Percentiles rank a stretch among this genome's conserved stretches.
These are phyloP conservation scores for Cicer cuneatum DNA, from an alignment of 306 rosid genomes.

Conservation along the genomic window DNA sequence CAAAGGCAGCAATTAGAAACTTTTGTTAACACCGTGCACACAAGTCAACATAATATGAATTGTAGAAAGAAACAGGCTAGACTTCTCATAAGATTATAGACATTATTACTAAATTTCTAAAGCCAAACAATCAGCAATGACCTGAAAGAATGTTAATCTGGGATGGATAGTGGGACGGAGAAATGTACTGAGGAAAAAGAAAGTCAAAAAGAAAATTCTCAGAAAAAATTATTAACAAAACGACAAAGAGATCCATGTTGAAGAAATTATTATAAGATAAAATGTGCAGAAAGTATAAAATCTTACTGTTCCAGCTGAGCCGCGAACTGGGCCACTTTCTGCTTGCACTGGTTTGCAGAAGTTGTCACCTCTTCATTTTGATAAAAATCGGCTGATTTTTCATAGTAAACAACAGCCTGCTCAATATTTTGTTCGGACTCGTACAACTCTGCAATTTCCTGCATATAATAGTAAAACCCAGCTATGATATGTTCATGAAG, in stretches of 20 bases:
- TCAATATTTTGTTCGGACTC: constrained; percentile 90
- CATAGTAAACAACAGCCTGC: constrained; percentile 76
- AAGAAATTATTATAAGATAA: constrained; percentile 24
- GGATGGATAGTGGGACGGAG: background rate
- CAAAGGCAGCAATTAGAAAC: constrained; percentile 19
- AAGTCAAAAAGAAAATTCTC: constrained; percentile 16
- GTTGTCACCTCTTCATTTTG: constrained; percentile 89
- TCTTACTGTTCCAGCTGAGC: constrained; percentile 94
- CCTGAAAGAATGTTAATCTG: constrained; percentile 7
- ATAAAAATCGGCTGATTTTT: constrained; percentile 88
- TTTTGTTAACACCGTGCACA: constrained; percentile 4
- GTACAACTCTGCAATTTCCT: constrained; percentile 94
- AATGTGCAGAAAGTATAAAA: constrained; percentile 30
- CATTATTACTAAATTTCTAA: constrained; percentile 13
- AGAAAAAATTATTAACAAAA: constrained; percentile 30
- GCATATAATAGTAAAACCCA: constrained; percentile 39
- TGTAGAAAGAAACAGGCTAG: constrained; percentile 33
- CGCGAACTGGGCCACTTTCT: constrained; percentile 91
- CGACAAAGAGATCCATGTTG: constrained; percentile 8
- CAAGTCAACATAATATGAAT: constrained; percentile 30
- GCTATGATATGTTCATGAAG: constrained; percentile 37
- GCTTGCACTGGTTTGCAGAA: constrained; percentile 94
- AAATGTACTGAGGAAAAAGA: constrained; percentile 25
- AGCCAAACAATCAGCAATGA: constrained; percentile 35
- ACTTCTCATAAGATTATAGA: constrained; percentile 28